Evolutionary conservation across 1,284 basidiomycete genomes (phyloP), one percentile per base, ranked within the genome.

Genomic region (Tausonia pullulans): DNA sequence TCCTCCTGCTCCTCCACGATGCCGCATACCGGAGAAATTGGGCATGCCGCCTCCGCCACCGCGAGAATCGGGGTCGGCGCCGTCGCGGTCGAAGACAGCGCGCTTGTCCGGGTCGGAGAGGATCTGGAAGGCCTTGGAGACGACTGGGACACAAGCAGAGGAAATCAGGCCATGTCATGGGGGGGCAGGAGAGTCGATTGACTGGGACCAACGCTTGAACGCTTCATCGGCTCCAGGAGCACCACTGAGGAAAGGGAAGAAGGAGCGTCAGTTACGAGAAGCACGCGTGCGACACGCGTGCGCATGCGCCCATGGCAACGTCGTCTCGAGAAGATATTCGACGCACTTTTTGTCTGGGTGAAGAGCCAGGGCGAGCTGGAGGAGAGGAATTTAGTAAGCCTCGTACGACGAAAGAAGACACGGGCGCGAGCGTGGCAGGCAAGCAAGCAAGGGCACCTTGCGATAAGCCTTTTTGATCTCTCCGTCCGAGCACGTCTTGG

Each of bases 171-270:
- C 27, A 27, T 27, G 27, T 27, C 2, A 27, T 27, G 27, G 27
- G 27, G 27, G 27, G 27, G 27, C n/a, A 27, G 2, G 27, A 27
- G 27, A 27, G 27, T 27, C 27, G 27, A 27, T 27, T 27, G 27
- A 27, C 27, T 27, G 5, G 8, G n/a, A 82, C 87, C 66, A 72
- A 96, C 91, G 81, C 80, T 99, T 99, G 81, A 99, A 99, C 2
- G 96, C 96, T 75, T 99, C 96, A 69, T 98, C 96, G 13, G 96
- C 95, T 16, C 94, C 92, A 11, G 96, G 95, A 16, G 96, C 96
- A 14, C 90, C 88, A 73, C 77, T 75, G 66, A 7, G 9, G 40
- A 52, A 45, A n/a, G 46, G 10, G 10, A 11, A 43, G 39, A 44
- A 43, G 39, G 2, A 40, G n/a, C 27, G 27, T 27, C 27, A 27